These are phyloP conservation scores for Adansonia grandidieri DNA, from an alignment of 441 rosid genomes.

Conservation along the genomic window DNA sequence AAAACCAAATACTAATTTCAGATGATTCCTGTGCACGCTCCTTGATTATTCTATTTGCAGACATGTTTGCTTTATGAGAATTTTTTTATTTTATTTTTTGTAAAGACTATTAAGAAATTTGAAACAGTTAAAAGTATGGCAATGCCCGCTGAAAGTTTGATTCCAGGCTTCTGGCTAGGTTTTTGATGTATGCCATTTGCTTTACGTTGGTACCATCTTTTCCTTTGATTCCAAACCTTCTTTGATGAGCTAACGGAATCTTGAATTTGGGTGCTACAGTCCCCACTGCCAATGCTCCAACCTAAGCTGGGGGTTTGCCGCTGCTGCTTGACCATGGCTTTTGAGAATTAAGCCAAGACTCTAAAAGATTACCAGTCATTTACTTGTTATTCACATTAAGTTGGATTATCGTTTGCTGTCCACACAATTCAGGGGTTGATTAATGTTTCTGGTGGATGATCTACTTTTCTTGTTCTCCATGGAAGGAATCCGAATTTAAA, in stretches of 20 bases:
- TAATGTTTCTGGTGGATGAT: slow-evolving; percentile 24
- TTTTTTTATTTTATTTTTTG: background rate
- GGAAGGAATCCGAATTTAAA: slow-evolving; percentile 65
- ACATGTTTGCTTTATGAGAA: background rate
- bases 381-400: too few species aligned
- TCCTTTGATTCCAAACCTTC: background rate
- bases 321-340: background rate
- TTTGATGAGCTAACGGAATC: background rate
- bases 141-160: background rate
- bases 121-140: background rate
- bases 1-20: background rate
- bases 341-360: background rate
- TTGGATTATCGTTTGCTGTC: too few species aligned
- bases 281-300: background rate
- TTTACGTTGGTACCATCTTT: background rate
- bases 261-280: background rate
- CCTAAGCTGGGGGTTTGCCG: background rate
- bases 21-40: background rate
- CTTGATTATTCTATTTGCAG: background rate
- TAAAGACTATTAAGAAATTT: background rate
- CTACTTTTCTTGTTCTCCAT: slow-evolving; percentile 64
- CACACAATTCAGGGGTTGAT: background rate
- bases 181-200: background rate
- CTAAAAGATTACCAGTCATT: background rate
- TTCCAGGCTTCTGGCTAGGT: slow-evolving; percentile 19